Evolutionary conservation across 2,329 filamentous ascomycete genomes (phyloP).

Genomic region (Erysiphe pulchra): DNA sequence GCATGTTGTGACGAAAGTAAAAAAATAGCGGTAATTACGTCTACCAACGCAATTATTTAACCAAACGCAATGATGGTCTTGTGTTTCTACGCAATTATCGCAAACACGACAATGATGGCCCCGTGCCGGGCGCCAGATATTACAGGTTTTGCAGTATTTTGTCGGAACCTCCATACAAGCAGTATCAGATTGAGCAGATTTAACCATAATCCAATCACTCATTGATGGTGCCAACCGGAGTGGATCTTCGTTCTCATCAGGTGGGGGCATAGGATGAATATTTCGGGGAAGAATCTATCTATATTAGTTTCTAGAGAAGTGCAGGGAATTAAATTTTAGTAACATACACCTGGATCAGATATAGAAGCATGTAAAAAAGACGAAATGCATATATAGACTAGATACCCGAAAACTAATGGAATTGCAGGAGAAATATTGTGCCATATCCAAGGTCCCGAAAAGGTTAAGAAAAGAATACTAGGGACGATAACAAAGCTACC

Average conservation of each 20-base stretch:
- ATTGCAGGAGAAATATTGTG: constrained; percentile 71
- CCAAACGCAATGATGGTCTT: constrained; percentile 98
- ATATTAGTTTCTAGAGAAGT: constrained; percentile 2
- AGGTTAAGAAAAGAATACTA: constrained; percentile 57
- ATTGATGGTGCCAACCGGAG: constrained; percentile 59
- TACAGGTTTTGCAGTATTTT: constrained; percentile 95
- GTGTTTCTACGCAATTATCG: constrained; percentile 90
- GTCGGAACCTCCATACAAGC: constrained; percentile 94
- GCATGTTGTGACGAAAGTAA: constrained; percentile 63
- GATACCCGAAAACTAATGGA: constrained; percentile 69
- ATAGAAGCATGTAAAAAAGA: constrained; percentile 85
- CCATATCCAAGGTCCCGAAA: constrained; percentile 59
- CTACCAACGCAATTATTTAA: constrained; percentile 94
- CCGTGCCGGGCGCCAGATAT: constrained; percentile 86
- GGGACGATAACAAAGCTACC: constrained; percentile 59
- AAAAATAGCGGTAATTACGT: constrained; percentile 96
- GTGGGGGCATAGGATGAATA: constrained; percentile 63
- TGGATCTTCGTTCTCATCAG: constrained; percentile 53
- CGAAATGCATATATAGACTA: constrained; percentile 75
- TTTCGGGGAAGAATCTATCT: constrained; percentile 81
- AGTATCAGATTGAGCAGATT: constrained; percentile 43
- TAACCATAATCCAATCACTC: constrained; percentile 84
- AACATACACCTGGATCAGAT: constrained; percentile 72
- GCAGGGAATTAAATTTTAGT: not conserved
- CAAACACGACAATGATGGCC: constrained; percentile 92